A percentile compares a stretch with the other conserved stretches of the same genome.
phyloP scores from a whole-genome alignment of 495 filamentous ascomycete genomes.

The Trypethelium eluteriae region DNA sequence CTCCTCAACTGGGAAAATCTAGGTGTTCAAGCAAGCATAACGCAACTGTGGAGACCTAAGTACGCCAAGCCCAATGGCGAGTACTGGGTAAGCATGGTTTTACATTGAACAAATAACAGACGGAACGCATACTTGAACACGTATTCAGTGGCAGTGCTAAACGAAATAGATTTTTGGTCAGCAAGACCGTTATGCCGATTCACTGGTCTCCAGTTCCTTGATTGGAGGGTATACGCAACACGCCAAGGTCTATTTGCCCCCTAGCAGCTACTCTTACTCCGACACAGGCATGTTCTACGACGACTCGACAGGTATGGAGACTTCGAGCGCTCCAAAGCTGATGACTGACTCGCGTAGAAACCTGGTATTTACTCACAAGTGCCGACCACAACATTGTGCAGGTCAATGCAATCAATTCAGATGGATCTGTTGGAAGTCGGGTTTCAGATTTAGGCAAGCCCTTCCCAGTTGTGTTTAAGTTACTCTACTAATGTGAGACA shows the following conservation, averaged over 20 bases:
- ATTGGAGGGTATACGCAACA: conserved; percentile 33
- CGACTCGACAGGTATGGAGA: conserved; percentile 21
- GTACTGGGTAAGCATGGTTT: conserved; percentile 33
- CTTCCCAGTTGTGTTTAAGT: background rate
- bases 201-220: conserved; percentile 34
- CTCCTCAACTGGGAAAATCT: conserved; percentile 39
- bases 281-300: conserved; percentile 45
- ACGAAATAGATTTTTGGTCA: conserved; percentile 40
- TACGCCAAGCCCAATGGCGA: conserved; percentile 41
- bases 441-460: conserved; percentile 30
- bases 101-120: background rate
- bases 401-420: conserved; percentile 40
- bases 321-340: conserved; percentile 13
- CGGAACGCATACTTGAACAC: background rate
- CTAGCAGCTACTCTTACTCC: conserved; percentile 40
- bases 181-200: conserved; percentile 40
- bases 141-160: background rate
- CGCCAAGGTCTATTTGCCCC: conserved; percentile 39
- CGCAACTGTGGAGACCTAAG: conserved; percentile 38
- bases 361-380: conserved; percentile 41
- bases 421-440: conserved; percentile 34
- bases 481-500: background rate
- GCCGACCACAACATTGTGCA: conserved; percentile 45
- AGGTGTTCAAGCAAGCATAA: conserved; percentile 9
- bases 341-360: conserved; percentile 25